Percentiles rank a stretch among this genome's conserved stretches.
phyloP scores from a whole-genome alignment of 441 rosid genomes.

The Bruguiera hainesii region DNA sequence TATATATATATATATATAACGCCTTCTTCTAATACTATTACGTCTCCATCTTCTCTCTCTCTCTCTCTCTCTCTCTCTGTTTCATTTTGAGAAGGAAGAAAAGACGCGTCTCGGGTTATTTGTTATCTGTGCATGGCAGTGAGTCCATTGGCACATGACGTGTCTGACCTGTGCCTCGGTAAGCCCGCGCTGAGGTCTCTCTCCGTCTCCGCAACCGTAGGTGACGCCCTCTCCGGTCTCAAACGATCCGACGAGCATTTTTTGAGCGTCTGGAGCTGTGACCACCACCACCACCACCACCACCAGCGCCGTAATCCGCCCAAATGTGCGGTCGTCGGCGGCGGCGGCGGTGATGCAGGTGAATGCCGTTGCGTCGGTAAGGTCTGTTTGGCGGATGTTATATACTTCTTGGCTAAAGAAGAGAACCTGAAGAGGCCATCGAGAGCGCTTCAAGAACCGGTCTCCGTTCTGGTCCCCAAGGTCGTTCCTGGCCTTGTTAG shows the following conservation, averaged over 20 bases:
- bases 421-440: conserved; percentile 47
- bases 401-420: conserved; percentile 45
- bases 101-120: not conserved
- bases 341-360: conserved; percentile 4
- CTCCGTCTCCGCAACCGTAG: conserved; percentile 49
- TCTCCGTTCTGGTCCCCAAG: conserved; percentile 38
- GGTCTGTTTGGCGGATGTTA: conserved; percentile 51
- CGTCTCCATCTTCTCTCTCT: not conserved
- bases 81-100: too few species aligned
- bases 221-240: conserved; percentile 49
- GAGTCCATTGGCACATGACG: conserved; percentile 38
- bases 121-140: conserved; percentile 59
- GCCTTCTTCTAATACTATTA: not conserved
- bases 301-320: conserved; percentile 4
- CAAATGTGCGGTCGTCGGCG: not conserved
- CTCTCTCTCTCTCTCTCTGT: not conserved
- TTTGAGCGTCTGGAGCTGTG: conserved; percentile 64
- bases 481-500: conserved; percentile 33
- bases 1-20: too few species aligned
- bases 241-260: conserved; percentile 35
- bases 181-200: conserved; percentile 64
- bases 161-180: conserved; percentile 71
- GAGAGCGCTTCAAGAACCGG: conserved; percentile 41
- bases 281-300: conserved; percentile 11
- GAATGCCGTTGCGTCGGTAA: conserved; percentile 58